Evolutionary conservation across 148 eudicot genomes (phyloP), one percentile per base, ranked within the genome.

Genomic region (Fagopyrum homotropicum): DNA sequence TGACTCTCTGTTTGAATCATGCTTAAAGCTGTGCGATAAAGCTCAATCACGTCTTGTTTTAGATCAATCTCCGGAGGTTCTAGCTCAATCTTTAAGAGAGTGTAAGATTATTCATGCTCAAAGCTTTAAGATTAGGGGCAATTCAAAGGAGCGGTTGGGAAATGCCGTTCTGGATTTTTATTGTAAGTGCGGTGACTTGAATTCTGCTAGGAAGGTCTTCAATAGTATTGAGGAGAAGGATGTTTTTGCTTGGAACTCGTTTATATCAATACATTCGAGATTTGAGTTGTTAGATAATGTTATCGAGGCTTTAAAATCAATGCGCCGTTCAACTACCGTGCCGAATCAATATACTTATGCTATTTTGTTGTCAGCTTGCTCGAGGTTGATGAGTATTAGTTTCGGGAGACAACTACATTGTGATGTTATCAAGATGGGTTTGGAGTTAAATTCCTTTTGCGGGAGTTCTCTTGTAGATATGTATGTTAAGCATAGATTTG

Each of bases 381-480:
- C 85, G 71, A 89, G 88, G 75, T 73, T 87, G 81, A 78, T 73
- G 80, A 68, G 75, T 47, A 59, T 75, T 73, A 61, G 61, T 55
- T 63, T 80, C 70, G 98, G 98, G 76, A 87, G 83, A 69, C 89
- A 84, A 82, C 80, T 89, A 26, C 97, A 91, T 80, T 88, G 86
- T 76, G 71, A 70, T 75, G 79, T 86, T 74, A 71, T 85, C 52
- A 93, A 89, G 81, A 73, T 57, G 73, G 98, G 97, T 66, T 80
- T 77, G 76, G 79, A 85, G 50, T 79, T 73, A 69, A 77, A 86
- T 85, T 79, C 86, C 1, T 91, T 87, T 79, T 89, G 91, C 77
- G 90, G 84, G 75, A 90, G 98, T 80, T 86, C 98, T 12, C 83
- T 93, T 75, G 80, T 90, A 75, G 97, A 89, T 75, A 83, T 93